Base-by-base conservation (phyloP, 2,329 filamentous ascomycete species). In the Didymella glomerata region DNA sequence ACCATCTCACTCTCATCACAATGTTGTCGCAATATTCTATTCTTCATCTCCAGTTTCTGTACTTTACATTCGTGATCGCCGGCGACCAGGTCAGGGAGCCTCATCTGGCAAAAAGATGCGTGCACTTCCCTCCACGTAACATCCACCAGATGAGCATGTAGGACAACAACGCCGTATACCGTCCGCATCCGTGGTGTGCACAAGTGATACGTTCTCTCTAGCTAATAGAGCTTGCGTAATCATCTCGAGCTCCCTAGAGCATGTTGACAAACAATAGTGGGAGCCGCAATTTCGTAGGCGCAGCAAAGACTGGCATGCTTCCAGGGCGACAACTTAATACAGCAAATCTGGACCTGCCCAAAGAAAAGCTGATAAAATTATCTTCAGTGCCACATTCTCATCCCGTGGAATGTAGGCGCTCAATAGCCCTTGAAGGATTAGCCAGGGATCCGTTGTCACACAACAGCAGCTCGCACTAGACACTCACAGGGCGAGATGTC, bases 381-480 rank as follows among this genome's bases (percentile, higher is more conserved):
- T 10, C 41, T 48, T 28, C 25, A 11, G 56, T 59, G 27, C 34
- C 48, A 61, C 58, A 56, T 59, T 52, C 42, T 48, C 16, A 10
- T 14, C 36, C 58, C 30, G 22, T 60, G 48, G 49, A 60, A 58
- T 60, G 52, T 38, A 34, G 36, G 47, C 54, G 50, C 51, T 52
- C 54, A 18, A 40, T 34, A 42, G 45, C 48, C 63, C 14, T 52
- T 27, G 30, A 16, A 27, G 30, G 48, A 32, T 49, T 57, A 57
- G 59, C 46, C 48, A 51, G 47, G 54, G 54, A 48, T 38, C 49
- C 48, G 61, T 34, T 44, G 63, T 68, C 47, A 34, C 50, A 68
- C 65, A 42, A 48, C 59, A 57, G 42, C 16, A 51, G n/a, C 55
- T 49, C 18, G 42, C 32, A 44, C 44, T 44, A 57, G 41, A 45